A percentile compares a stretch with the other conserved stretches of the same genome.
These are phyloP conservation scores for Tricholoma terreum DNA, from an alignment of 768 basidiomycete genomes.

Conservation along the genomic window DNA sequence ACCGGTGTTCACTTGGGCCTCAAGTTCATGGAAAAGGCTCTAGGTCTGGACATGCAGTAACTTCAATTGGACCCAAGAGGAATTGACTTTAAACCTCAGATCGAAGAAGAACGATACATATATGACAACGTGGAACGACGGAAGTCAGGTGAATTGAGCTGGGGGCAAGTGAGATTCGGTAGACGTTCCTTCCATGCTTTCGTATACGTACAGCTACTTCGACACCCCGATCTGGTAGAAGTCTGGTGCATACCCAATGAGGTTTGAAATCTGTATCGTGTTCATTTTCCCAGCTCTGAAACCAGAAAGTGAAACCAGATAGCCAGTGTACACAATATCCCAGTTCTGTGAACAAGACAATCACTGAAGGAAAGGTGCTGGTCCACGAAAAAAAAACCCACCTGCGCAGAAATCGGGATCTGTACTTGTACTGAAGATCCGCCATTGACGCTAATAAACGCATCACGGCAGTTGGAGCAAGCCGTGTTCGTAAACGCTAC, in stretches of 20 bases:
- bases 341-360: conserved; percentile 38
- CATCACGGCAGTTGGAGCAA: conserved; percentile 49
- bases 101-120: no score
- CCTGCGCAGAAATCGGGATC: conserved; percentile 49
- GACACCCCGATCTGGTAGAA: conserved; percentile 39
- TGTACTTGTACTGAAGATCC: conserved; percentile 40
- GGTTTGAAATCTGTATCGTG: conserved; percentile 43
- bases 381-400: conserved; percentile 17
- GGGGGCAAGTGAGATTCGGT: neutral
- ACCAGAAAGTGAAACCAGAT: conserved; percentile 38
- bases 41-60: no score
- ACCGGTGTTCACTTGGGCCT: no score
- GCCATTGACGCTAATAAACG: conserved; percentile 45
- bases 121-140: neutral
- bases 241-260: conserved; percentile 39
- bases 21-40: no score
- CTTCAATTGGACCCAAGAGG: no score
- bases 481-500: conserved; percentile 39
- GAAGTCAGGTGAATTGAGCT: no score
- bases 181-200: neutral
- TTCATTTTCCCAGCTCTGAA: conserved; percentile 45
- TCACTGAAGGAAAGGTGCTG: neutral
- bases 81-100: no score
- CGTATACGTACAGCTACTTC: conserved; percentile 8
- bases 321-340: conserved; percentile 42